These are phyloP conservation scores for Cladorrhinum sp. DNA, from an alignment of 2,329 filamentous ascomycete species.

Conservation along the genomic window DNA sequence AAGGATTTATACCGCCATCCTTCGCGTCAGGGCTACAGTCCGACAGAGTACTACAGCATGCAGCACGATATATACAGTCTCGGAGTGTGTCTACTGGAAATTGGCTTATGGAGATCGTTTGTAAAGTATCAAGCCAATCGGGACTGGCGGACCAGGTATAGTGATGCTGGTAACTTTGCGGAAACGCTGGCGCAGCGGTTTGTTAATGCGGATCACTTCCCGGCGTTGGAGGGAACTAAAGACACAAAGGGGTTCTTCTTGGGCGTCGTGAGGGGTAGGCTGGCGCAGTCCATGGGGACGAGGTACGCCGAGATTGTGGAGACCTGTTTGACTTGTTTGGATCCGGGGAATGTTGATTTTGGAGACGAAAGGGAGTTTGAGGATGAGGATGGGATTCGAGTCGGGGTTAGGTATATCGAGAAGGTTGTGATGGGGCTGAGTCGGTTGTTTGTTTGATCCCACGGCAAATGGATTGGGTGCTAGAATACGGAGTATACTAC, in stretches of 20 bases:
- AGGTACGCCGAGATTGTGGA: slow-evolving; percentile 8
- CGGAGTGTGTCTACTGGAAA: slow-evolving; percentile 21
- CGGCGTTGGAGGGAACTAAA: background rate
- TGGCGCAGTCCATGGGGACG: slow-evolving; percentile 8
- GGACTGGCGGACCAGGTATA: background rate
- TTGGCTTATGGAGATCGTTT: slow-evolving; percentile 16
- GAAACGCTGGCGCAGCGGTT: no score
- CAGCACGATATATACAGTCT: slow-evolving; percentile 22
- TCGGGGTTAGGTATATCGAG: background rate
- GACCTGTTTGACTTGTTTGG: slow-evolving; percentile 11
- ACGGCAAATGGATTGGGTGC: no score
- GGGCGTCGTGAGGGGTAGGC: background rate
- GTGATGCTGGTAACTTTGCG: no score
- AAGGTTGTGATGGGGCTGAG: background rate
- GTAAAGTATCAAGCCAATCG: slow-evolving; percentile 5
- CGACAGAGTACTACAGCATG: slow-evolving; percentile 12
- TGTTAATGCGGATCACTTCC: background rate
- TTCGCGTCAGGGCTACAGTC: slow-evolving; percentile 1
- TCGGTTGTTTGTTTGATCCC: no score
- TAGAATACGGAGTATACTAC: no score
- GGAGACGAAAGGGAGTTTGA: background rate
- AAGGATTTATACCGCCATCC: slow-evolving; percentile 20
- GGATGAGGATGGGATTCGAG: background rate
- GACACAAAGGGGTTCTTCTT: slow-evolving; percentile 7
- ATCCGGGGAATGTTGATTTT: slow-evolving; percentile 8